Conservation (phyloP, 2,329 filamentous ascomycete species). For the Scedosporium aurantiacum region DNA sequence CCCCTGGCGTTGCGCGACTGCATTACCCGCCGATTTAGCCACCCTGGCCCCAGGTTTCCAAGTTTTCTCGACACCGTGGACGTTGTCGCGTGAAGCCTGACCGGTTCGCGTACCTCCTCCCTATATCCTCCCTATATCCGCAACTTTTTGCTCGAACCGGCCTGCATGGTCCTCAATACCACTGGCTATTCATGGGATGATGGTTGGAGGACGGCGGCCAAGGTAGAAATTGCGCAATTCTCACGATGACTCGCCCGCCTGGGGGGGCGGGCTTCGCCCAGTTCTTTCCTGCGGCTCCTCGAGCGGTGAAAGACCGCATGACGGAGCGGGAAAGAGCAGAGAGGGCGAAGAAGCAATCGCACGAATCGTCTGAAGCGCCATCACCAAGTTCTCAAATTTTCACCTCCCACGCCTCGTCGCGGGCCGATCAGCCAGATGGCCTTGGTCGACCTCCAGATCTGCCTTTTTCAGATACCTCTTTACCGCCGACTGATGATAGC, state of each 20-base stretch:
- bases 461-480: constrained; percentile 22
- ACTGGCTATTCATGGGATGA: constrained; percentile 34
- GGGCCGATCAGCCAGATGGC: constrained; percentile 8
- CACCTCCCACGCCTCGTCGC: constrained; percentile 15
- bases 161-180: constrained; percentile 9
- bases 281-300: constrained; percentile 73
- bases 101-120: constrained; percentile 2
- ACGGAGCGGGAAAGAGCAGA: constrained; percentile 51
- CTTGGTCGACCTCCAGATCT: constrained; percentile 9
- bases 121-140: constrained; percentile 1
- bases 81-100: constrained; percentile 29
- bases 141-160: background rate
- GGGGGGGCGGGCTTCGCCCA: constrained; percentile 68
- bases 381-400: constrained; percentile 7
- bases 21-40: constrained; percentile 1
- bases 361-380: constrained; percentile 7
- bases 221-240: constrained; percentile 34
- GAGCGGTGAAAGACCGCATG: constrained; percentile 47
- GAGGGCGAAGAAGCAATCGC: constrained; percentile 34
- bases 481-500: constrained; percentile 38
- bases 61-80: constrained; percentile 8
- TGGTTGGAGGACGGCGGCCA: constrained; percentile 42
- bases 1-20: background rate
- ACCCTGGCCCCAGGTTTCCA: background rate
- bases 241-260: constrained; percentile 69